phyloP scores from a whole-genome alignment of 768 basidiomycete species.

The Brasilioporus rufonigricans region DNA sequence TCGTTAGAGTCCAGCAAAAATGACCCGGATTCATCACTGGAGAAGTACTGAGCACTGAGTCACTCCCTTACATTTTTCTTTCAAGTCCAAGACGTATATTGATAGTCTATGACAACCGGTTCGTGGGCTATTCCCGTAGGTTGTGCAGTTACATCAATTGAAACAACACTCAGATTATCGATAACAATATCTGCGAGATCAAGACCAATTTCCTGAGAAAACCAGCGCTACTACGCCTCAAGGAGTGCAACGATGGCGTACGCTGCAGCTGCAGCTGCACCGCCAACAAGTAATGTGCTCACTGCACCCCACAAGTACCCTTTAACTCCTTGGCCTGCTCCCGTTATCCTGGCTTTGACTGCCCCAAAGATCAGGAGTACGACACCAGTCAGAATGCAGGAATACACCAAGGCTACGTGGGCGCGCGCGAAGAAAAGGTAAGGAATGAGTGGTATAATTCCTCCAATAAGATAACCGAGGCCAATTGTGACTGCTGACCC shows the following conservation, averaged over 20 bases:
- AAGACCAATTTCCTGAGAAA: neutral
- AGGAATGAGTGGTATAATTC: slow-evolving; percentile 87
- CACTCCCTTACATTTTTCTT: too few relatives aligned
- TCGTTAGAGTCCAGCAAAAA: too few relatives aligned
- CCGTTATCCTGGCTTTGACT: slow-evolving; percentile 85
- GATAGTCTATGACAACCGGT: neutral
- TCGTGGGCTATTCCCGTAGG: neutral
- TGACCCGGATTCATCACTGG: too few relatives aligned
- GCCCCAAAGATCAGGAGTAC: slow-evolving; percentile 89
- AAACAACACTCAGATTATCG: neutral
- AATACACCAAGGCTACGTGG: slow-evolving; percentile 65
- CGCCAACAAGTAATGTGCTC: slow-evolving; percentile 86
- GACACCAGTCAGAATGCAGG: slow-evolving; percentile 77
- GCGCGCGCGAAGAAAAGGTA: slow-evolving; percentile 87
- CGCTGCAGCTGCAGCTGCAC: slow-evolving; percentile 79
- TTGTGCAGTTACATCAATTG: neutral
- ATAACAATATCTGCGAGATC: neutral
- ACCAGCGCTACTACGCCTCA: slow-evolving; percentile 27
- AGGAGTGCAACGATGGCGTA: slow-evolving; percentile 56
- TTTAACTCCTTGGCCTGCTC: slow-evolving; percentile 58
- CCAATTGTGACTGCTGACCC: slow-evolving; percentile 94
- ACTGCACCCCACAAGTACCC: slow-evolving; percentile 88
- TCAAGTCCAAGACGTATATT: too few relatives aligned
- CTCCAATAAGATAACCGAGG: slow-evolving; percentile 89
- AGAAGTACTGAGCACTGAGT: neutral